These are phyloP conservation scores for Heliamphora pulchella DNA, from an alignment of 179 eudicot species.

Conservation along the genomic window DNA sequence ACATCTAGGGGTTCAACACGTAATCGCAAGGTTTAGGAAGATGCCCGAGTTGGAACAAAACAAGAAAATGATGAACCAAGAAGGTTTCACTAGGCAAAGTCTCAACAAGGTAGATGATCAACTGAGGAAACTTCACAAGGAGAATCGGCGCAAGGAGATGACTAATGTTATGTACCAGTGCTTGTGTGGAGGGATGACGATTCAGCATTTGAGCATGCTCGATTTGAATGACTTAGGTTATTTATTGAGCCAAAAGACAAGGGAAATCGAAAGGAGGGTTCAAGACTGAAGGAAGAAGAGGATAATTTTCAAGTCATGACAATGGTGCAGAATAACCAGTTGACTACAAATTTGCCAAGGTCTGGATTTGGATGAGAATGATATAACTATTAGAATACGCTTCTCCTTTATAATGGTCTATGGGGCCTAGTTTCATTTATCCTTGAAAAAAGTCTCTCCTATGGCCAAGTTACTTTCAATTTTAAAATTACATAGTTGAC, in stretches of 20 bases:
- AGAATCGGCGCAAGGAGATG: slow-evolving; percentile 24
- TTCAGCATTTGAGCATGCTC: background rate
- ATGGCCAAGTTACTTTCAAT: background rate
- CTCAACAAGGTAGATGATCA: slow-evolving; percentile 19
- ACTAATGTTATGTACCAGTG: slow-evolving; percentile 19
- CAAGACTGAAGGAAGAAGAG: too few relatives aligned
- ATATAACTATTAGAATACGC: background rate
- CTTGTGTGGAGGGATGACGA: background rate
- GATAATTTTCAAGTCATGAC: background rate
- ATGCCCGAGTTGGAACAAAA: too few relatives aligned
- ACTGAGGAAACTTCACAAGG: slow-evolving; percentile 19
- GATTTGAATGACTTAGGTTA: background rate
- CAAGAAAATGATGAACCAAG: too few relatives aligned
- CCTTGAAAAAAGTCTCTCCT: background rate
- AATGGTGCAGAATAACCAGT: background rate
- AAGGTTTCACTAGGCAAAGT: background rate
- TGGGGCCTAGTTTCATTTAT: background rate
- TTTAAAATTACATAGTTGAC: background rate
- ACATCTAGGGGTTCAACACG: too few relatives aligned
- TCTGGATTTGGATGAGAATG: background rate
- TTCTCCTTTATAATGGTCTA: background rate
- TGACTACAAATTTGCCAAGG: background rate
- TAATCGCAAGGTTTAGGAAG: too few relatives aligned
- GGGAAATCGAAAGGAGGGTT: background rate
- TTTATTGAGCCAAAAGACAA: background rate